These are phyloP conservation scores for Phytophthora crassamura DNA, from an alignment of 352 stramenopile species.

Conservation along the genomic window DNA sequence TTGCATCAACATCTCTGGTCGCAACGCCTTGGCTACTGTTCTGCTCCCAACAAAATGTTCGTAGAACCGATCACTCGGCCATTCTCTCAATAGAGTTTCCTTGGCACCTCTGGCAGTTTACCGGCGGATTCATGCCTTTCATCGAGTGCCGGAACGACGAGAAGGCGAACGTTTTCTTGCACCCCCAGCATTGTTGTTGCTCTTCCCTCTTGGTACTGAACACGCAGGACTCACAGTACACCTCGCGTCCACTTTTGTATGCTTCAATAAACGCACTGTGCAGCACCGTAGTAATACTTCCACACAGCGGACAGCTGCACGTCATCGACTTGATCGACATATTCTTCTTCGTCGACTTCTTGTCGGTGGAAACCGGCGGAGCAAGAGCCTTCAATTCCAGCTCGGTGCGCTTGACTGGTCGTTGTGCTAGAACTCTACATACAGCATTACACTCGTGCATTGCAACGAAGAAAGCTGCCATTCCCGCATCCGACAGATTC, in stretches of 20 bases:
- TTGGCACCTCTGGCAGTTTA: conserved; percentile 39
- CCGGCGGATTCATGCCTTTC: conserved; percentile 37
- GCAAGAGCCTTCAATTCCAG: not conserved
- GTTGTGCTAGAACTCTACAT: conserved; percentile 31
- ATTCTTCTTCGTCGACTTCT: not conserved
- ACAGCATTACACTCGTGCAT: conserved; percentile 46
- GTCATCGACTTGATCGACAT: conserved; percentile 17
- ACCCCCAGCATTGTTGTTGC: conserved; percentile 4
- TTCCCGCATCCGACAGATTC: conserved; percentile 37
- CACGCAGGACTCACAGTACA: conserved; percentile 33
- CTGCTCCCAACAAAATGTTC: no score
- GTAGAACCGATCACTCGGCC: no score
- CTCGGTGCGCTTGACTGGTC: conserved; percentile 13
- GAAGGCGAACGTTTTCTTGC: conserved; percentile 11
- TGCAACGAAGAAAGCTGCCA: conserved; percentile 46
- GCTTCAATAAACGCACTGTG: conserved; percentile 35
- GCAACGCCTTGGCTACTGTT: no score
- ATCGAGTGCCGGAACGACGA: conserved; percentile 38
- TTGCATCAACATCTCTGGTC: no score
- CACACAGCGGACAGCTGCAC: conserved; percentile 47
- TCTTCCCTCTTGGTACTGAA: not conserved
- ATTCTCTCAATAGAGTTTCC: no score
- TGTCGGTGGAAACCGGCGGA: no score
- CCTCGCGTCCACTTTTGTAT: conserved; percentile 17
- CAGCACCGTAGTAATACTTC: conserved; percentile 28